Evolutionary conservation across 345 rosid genomes (phyloP), one percentile per base, ranked within the genome.

Genomic region (Boechera stricta): DNA sequence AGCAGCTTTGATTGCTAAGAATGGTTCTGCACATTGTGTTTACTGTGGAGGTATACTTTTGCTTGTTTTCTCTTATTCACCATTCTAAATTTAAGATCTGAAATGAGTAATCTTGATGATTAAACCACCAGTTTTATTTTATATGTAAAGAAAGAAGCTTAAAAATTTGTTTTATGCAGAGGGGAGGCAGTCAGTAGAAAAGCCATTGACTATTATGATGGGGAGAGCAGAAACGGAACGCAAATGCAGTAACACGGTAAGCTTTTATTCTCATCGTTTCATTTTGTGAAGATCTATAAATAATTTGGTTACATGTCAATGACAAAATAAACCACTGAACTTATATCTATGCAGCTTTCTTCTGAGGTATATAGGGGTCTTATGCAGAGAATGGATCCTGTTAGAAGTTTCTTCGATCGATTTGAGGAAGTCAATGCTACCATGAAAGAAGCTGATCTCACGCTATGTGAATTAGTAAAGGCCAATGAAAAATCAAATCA

Each of bases 381-480:
- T 24, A 72, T 72, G 55, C 80, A 87, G 52, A 86, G 83, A 71
- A 70, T 67, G 72, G 79, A 56, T 77, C 82, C 74, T 72, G 86
- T 76, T 35, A 59, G 74, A 79, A 76, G 77, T 47, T 88, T 90
- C 89, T 82, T 86, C 11, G 71, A 76, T 48, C 88, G 84, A 63
- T 86, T 88, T 85, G 90, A 91, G 81, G 90, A 84, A 78, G 86
- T 89, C 68, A 85, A 74, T 82, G 84, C 82, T 67, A 86, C 88
- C 75, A 89, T 93, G 86, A 82, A 76, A 76, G 96, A 93, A 82
- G 96, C 94, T 81, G 92, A 88, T 81, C 72, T 75, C 59, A 83
- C 85, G 84, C 75, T 91, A 76, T 87, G 85, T 70, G 88, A 85
- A 63, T 77, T 89, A 82, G 77, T 87, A 67, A 85, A 84, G 67